phyloP scores from a whole-genome alignment of 139 green algal genomes.

The Picochlorum sp. region DNA sequence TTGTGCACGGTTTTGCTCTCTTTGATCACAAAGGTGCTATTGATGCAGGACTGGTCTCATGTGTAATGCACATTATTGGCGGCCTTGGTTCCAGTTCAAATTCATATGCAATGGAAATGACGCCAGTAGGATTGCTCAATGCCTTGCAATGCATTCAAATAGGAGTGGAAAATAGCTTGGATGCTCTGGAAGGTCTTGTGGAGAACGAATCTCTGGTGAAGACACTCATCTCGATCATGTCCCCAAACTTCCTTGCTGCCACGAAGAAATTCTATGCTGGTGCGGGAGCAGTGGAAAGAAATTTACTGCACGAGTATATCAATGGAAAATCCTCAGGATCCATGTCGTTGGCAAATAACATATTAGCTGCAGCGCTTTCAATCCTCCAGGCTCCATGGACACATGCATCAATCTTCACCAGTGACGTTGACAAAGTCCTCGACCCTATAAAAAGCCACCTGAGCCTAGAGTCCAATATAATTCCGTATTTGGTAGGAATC shows the following conservation, averaged over 20 bases:
- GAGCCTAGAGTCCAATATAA: neutral
- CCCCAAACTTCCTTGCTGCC: constrained; percentile 16
- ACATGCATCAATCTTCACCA: constrained; percentile 3
- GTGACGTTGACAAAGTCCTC: constrained; percentile 7
- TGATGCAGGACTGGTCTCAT: too few species aligned
- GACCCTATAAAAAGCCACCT: constrained; percentile 3
- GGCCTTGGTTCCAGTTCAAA: too few species aligned
- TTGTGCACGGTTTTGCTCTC: too few species aligned
- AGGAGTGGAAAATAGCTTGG: constrained; percentile 25
- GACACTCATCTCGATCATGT: constrained; percentile 34
- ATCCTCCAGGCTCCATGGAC: constrained; percentile 4
- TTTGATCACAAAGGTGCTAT: too few species aligned
- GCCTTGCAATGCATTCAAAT: constrained; percentile 35
- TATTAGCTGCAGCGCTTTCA: neutral
- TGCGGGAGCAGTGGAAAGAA: constrained; percentile 2
- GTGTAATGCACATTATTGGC: too few species aligned
- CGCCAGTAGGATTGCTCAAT: constrained; percentile 37
- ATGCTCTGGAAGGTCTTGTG: constrained; percentile 26
- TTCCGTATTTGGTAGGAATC: constrained; percentile 4
- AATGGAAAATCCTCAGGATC: neutral
- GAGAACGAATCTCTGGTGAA: constrained; percentile 25
- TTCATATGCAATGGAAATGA: constrained; percentile 41
- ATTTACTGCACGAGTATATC: neutral
- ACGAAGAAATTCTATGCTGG: constrained; percentile 10
- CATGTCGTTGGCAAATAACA: neutral